A percentile compares a stretch with the other conserved stretches of the same genome.
Conservation (phyloP, 805 yeast genomes). For the Clavispora vitiphila region DNA sequence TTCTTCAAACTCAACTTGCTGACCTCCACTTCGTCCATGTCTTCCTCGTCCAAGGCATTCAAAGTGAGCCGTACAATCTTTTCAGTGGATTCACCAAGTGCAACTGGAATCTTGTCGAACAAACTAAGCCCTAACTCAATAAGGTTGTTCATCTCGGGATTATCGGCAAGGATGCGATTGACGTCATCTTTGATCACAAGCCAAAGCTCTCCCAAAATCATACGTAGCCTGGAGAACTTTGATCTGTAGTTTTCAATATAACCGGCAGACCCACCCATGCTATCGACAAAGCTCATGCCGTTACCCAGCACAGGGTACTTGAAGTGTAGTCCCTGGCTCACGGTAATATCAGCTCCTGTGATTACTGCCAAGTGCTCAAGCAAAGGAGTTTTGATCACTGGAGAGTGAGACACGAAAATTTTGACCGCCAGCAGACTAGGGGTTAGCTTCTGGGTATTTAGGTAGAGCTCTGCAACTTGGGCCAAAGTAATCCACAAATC, state of each 20-base stretch:
- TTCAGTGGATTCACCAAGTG: conserved; percentile 32
- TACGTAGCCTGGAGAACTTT: conserved; percentile 57
- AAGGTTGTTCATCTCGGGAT: conserved; percentile 34
- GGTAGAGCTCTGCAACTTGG: conserved; percentile 60
- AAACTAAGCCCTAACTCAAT: conserved; percentile 54
- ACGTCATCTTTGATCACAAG: conserved; percentile 51
- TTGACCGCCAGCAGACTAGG: conserved; percentile 42
- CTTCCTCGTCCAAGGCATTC: conserved; percentile 8
- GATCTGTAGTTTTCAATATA: conserved; percentile 54
- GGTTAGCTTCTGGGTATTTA: conserved; percentile 16
- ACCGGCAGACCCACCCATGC: conserved; percentile 30
- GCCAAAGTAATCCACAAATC: conserved; percentile 69
- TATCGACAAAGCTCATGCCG: conserved; percentile 60
- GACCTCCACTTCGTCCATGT: conserved; percentile 35
- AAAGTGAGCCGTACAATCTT: conserved; percentile 40
- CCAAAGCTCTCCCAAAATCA: conserved; percentile 63
- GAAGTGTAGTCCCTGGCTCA: conserved; percentile 70
- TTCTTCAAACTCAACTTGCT: conserved; percentile 23
- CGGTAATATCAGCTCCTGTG: conserved; percentile 65
- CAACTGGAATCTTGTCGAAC: conserved; percentile 58
- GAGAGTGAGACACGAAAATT: conserved; percentile 61
- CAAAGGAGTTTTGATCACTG: conserved; percentile 66
- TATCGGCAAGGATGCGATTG: conserved; percentile 32
- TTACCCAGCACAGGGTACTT: conserved; percentile 66
- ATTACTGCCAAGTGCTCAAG: conserved; percentile 63